phyloP scores from a whole-genome alignment of 495 filamentous ascomycete genomes.

The Mytilinidion resinicola region DNA sequence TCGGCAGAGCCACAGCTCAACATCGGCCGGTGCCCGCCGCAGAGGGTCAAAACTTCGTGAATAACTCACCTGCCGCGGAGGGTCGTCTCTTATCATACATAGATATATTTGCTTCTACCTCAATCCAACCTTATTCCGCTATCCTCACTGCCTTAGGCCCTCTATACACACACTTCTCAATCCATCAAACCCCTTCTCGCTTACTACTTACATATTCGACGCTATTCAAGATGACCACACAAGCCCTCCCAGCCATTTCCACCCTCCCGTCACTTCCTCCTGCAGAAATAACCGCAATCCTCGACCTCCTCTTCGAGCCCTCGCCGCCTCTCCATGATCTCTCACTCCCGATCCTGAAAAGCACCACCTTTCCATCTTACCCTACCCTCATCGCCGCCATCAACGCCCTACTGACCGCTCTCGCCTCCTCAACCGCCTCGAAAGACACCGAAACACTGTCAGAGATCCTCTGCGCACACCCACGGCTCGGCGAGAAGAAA shows the following conservation, averaged over 20 bases:
- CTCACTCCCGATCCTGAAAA: slow-evolving; percentile 57
- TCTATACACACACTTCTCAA: no score
- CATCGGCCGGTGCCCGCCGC: no score
- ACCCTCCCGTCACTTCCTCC: slow-evolving; percentile 51
- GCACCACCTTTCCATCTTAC: slow-evolving; percentile 58
- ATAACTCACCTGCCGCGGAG: no score
- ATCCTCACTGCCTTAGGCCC: no score
- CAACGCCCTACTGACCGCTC: slow-evolving; percentile 49
- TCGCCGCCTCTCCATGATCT: slow-evolving; percentile 67
- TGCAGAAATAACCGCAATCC: slow-evolving; percentile 51
- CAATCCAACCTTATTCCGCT: no score
- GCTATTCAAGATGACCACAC: neutral
- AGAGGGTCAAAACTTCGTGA: no score
- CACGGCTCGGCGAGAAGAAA: slow-evolving; percentile 74
- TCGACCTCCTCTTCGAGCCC: slow-evolving; percentile 86
- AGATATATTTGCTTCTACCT: no score
- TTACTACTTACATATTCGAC: no score
- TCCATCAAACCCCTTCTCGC: no score
- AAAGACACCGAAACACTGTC: slow-evolving; percentile 54
- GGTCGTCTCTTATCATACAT: no score
- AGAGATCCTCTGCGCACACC: slow-evolving; percentile 78
- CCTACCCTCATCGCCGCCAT: slow-evolving; percentile 50
- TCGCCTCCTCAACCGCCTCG: slow-evolving; percentile 44
- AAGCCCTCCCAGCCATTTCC: slow-evolving; percentile 46
- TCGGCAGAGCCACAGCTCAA: no score